Base-by-base conservation (phyloP, 2,329 filamentous ascomycete genomes). In the Fusarium concolor region DNA sequence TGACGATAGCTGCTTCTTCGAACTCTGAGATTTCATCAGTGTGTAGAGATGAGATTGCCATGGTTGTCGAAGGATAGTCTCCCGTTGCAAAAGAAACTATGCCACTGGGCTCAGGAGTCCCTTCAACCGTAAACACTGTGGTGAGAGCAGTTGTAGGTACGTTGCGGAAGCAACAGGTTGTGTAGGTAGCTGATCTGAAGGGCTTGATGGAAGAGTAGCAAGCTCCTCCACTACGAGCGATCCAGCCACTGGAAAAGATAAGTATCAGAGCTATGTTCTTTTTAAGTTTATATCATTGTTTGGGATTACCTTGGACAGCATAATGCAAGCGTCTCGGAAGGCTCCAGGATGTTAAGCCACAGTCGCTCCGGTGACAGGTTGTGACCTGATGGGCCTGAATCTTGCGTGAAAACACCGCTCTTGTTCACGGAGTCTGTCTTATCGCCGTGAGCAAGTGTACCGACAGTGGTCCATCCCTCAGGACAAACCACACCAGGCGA, bases 401-500 rank as follows among this genome's bases (percentile, higher is more conserved):
- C 41, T 20, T 44, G 24, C 0, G 62, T 74, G n/a, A 73, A 73
- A 8, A 63, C 20, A 1, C 66, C 70, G 0, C n/a, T 24, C 10
- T 17, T 37, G 6, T 49, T 15, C 3, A 22, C 15, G 4, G 49
- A 59, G 1, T 44, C 50, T 2, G 55, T 39, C 5, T 56, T 29
- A 2, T 55, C 52, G 15, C 45, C 56, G 24, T 61, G 63, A 1
- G 62, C 63, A 6, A 73, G 24, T 0, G 35, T 55, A 5, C 70
- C 75, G 2, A 57, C 74, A 1, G 73, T 76, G 10, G 70, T 74
- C 74, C 72, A 75, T 0, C 69, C 68, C 0, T 67, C 50, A 0
- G 75, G 75, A 37, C 76, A 77, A n/a, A 33, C 38, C 6, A 73
- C 38, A 0, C 70, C 74, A 0, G 75, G 73, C 0, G 74, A 76